Base-by-base conservation (phyloP, 1,284 basidiomycete genomes). In the Malassezia slooffiae region DNA sequence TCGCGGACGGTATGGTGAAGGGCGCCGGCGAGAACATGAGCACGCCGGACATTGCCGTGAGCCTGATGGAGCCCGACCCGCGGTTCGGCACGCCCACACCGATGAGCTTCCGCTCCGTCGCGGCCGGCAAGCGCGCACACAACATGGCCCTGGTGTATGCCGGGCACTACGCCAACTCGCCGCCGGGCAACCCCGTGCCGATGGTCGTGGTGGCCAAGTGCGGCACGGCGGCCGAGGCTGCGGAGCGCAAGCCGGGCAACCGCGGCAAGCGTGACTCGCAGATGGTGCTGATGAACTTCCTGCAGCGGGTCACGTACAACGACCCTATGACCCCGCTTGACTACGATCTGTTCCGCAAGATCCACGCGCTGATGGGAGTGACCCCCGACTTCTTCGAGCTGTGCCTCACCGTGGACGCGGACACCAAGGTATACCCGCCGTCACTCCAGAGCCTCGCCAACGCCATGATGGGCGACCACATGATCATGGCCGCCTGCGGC, bases 311-410 rank as follows among this genome's bases (percentile, higher is more conserved):
- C 61, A 99, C 93, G 11, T 99, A 96, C 74, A 96, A 97, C 70
- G 93, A 97, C 69, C 83, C 89, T 52, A 97, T 97, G 90, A 79
- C 80, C 13, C 93, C 93, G 9, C 78, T 99, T 61, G 93, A 97
- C 70, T 97, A 88, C 67, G 93, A 97, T 72, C 75, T 99, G 16
- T 99, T 99, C 77, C 80, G 91, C 48, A 97, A 97, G 74, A 79
- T 90, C 6, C 89, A 96, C 60, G 78, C 85, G 31, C 77, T 97
- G 35, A 96, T 95, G 86, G 91, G 93, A 29, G 86, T 96, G n/a
- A 96, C 93, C 1, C 90, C 93, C 1, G 93, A 99, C 72, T 96
- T 86, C 71, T 97, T 97, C 63, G 93, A 99, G 74, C 82, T 93
- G 30, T 84, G 83, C 64, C 74, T 99, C 53, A 97, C 97, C 93